Evolutionary conservation across 805 yeast genomes (phyloP).

Genomic region (Schwanniomyces polymorphus): DNA sequence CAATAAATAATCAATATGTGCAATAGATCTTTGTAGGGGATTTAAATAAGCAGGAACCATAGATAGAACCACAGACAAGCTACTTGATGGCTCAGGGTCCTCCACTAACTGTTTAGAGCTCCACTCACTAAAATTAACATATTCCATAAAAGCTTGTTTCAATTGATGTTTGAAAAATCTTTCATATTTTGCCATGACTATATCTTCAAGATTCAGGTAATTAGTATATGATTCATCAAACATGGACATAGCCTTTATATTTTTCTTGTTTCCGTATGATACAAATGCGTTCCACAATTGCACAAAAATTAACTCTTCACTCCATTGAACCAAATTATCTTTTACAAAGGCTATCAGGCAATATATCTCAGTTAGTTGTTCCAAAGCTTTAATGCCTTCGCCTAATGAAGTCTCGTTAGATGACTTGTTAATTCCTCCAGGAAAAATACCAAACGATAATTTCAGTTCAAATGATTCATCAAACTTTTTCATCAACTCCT

Average conservation of each 20-base stretch:
- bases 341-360: slow-evolving; percentile 33
- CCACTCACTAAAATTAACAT: slow-evolving; percentile 40
- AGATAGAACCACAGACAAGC: slow-evolving; percentile 20
- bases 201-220: slow-evolving; percentile 19
- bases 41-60: slow-evolving; percentile 26
- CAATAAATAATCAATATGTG: slow-evolving; percentile 29
- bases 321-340: slow-evolving; percentile 35
- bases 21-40: slow-evolving; percentile 19
- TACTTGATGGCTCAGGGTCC: slow-evolving; percentile 15
- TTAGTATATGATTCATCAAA: slow-evolving; percentile 26
- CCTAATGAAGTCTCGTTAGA: slow-evolving; percentile 12
- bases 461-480: slow-evolving; percentile 36
- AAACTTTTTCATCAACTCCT: slow-evolving; percentile 42
- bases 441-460: slow-evolving; percentile 31
- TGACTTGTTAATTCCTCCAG: slow-evolving; percentile 33
- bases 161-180: slow-evolving; percentile 34
- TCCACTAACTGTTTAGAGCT: slow-evolving; percentile 12
- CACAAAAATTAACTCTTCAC: slow-evolving; percentile 36
- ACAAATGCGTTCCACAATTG: slow-evolving; percentile 39
- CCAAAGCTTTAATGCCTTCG: slow-evolving; percentile 26
- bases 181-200: slow-evolving; percentile 20
- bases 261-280: slow-evolving; percentile 12
- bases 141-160: slow-evolving; percentile 29
- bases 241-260: slow-evolving; percentile 21
- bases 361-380: slow-evolving; percentile 29